Conservation (phyloP, 371 early-diverging fungal genomes). For the Funneliformis caledonium region DNA sequence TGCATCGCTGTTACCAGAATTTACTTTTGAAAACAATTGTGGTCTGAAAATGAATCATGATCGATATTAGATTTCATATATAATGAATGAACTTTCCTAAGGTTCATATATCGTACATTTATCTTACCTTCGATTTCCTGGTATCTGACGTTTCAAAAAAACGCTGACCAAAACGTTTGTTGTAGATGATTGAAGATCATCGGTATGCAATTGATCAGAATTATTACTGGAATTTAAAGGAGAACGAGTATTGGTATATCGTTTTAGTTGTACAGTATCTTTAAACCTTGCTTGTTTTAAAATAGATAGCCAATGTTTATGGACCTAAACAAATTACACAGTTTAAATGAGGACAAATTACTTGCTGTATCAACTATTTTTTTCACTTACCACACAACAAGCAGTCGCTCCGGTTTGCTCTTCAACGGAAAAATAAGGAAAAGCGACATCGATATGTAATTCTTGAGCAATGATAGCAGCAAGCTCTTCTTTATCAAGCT, state of each 20-base stretch:
- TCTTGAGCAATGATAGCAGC: slow-evolving; percentile 54
- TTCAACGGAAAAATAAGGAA: slow-evolving; percentile 63
- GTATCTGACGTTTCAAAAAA: slow-evolving; percentile 17
- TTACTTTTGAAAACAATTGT: slow-evolving; percentile 10
- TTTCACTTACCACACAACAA: slow-evolving; percentile 61
- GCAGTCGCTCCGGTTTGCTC: slow-evolving; percentile 58
- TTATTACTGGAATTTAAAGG: not conserved
- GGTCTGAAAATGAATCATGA: slow-evolving; percentile 2
- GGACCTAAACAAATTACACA: slow-evolving; percentile 23
- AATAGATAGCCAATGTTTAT: slow-evolving; percentile 31
- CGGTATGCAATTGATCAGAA: slow-evolving; percentile 27
- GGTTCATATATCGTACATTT: not conserved
- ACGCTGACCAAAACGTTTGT: slow-evolving; percentile 37
- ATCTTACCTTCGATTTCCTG: slow-evolving; percentile 21
- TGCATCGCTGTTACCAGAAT: not conserved
- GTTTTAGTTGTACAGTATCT: slow-evolving; percentile 15
- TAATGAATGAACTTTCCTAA: not conserved
- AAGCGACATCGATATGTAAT: slow-evolving; percentile 63
- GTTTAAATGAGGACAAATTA: too few relatives aligned
- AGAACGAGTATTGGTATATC: slow-evolving; percentile 13
- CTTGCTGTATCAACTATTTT: not conserved
- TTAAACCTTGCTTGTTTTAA: slow-evolving; percentile 35
- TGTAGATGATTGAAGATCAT: slow-evolving; percentile 33
- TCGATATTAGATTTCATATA: not conserved
- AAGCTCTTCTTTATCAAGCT: slow-evolving; percentile 41